A percentile compares a stretch with the other conserved stretches of the same genome.
phyloP scores from a whole-genome alignment of 768 basidiomycete species.

The Lepiota subincarnata region DNA sequence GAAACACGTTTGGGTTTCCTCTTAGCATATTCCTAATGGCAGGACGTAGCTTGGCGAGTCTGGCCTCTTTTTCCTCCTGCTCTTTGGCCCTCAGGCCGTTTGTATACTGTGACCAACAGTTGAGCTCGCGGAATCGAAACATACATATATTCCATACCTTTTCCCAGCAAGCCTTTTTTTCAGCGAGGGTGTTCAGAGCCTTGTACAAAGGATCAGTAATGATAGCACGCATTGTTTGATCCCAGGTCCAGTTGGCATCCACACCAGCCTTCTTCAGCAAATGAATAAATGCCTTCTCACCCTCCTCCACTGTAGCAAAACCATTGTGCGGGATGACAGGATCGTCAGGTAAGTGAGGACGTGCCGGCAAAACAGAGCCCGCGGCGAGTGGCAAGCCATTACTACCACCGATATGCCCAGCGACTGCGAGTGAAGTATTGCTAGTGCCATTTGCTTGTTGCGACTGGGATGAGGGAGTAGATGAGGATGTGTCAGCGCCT shows the following conservation, averaged over 20 bases:
- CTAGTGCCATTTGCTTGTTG: slow-evolving; percentile 45
- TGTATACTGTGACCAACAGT: slow-evolving; percentile 54
- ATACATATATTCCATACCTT: slow-evolving; percentile 53
- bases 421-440: slow-evolving; percentile 33
- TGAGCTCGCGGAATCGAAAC: slow-evolving; percentile 6
- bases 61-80: slow-evolving; percentile 79
- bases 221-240: slow-evolving; percentile 95
- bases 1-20: slow-evolving; percentile 83
- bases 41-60: slow-evolving; percentile 82
- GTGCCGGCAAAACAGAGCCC: slow-evolving; percentile 59
- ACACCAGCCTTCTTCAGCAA: slow-evolving; percentile 87
- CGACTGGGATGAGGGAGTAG: slow-evolving; percentile 45
- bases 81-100: slow-evolving; percentile 75
- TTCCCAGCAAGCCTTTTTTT: slow-evolving; percentile 93
- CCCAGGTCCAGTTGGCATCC: slow-evolving; percentile 94
- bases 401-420: slow-evolving; percentile 43
- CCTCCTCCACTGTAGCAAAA: slow-evolving; percentile 81
- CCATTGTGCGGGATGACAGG: slow-evolving; percentile 89
- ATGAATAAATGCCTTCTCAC: slow-evolving; percentile 92
- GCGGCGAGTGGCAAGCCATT: slow-evolving; percentile 51
- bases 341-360: slow-evolving; percentile 81
- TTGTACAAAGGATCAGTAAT: slow-evolving; percentile 98
- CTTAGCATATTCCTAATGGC: slow-evolving; percentile 82
- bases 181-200: slow-evolving; percentile 86
- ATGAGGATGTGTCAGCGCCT: slow-evolving; percentile 47